These are phyloP conservation scores for Immersiella caudata DNA, from an alignment of 495 filamentous ascomycete species.

Conservation along the genomic window DNA sequence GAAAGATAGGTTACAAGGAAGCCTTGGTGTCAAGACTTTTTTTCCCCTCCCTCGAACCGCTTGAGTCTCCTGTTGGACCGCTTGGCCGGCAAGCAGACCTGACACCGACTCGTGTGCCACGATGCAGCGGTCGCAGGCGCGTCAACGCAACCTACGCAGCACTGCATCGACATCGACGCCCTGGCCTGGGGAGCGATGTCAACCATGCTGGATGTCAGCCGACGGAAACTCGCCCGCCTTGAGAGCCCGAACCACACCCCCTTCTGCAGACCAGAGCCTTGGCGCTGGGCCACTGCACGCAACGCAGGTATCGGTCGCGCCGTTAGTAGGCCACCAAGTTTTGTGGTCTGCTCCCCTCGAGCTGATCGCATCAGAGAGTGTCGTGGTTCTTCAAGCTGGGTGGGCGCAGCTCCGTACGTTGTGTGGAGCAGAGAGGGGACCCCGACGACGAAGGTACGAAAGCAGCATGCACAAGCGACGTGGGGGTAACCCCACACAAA, in stretches of 20 bases:
- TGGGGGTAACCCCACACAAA: slow-evolving; percentile 24
- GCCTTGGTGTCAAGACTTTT: not conserved
- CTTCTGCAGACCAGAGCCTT: slow-evolving; percentile 3
- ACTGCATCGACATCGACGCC: slow-evolving; percentile 8
- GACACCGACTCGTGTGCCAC: not conserved
- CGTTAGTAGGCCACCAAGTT: not conserved
- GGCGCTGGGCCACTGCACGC: slow-evolving; percentile 7
- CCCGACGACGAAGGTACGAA: slow-evolving; percentile 10
- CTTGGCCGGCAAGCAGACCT: not conserved
- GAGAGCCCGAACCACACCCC: not conserved
- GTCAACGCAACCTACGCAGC: not conserved
- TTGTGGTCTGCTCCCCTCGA: not conserved
- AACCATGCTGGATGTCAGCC: slow-evolving; percentile 8
- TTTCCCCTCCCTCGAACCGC: not conserved
- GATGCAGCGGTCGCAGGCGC: not conserved
- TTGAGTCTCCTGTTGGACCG: slow-evolving; percentile 4
- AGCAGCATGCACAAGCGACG: slow-evolving; percentile 22
- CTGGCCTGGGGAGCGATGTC: slow-evolving; percentile 5
- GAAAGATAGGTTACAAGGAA: slow-evolving; percentile 15
- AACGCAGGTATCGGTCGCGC: not conserved
- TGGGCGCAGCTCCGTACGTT: not conserved
- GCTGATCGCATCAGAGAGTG: not conserved
- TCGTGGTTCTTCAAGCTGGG: not conserved
- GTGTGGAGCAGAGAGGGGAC: not conserved
- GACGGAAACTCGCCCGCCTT: not conserved